These are phyloP conservation scores for Chalciporus sp. DNA, from an alignment of 1,284 basidiomycete genomes.

Conservation along the genomic window DNA sequence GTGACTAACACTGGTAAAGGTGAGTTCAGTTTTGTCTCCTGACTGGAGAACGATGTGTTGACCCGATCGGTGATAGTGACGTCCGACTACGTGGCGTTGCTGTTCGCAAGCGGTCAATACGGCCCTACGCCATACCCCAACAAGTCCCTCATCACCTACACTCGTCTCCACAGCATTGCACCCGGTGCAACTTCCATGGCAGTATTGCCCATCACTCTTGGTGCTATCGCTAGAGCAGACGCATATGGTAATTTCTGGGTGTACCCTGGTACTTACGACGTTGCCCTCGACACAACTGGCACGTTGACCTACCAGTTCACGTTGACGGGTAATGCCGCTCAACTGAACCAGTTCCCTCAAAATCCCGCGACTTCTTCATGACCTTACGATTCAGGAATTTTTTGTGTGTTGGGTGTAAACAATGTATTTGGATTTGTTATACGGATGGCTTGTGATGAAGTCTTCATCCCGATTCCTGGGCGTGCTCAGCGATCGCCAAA, in stretches of 20 bases:
- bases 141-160: conserved; percentile 54
- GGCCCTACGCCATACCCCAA: conserved; percentile 55
- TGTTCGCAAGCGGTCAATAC: conserved; percentile 50
- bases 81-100: conserved; percentile 58
- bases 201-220: conserved; percentile 48
- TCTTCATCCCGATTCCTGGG: no score
- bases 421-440: no score
- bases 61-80: conserved; percentile 22
- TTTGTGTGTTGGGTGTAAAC: not conserved
- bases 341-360: conserved; percentile 34
- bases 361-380: not conserved
- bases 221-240: conserved; percentile 52
- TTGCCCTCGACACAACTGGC: conserved; percentile 45
- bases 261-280: conserved; percentile 46
- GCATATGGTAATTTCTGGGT: conserved; percentile 48
- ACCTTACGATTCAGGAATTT: not conserved
- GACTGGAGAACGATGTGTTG: not conserved
- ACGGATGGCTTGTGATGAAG: no score
- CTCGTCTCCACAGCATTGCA: conserved; percentile 45
- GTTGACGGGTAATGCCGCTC: conserved; percentile 43
- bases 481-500: no score
- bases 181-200: conserved; percentile 40
- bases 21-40: not conserved
- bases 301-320: conserved; percentile 42
- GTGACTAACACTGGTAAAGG: conserved; percentile 50